These are phyloP conservation scores for Aspergillus chevalieri DNA, from an alignment of 2,329 filamentous ascomycete species.

Conservation along the genomic window DNA sequence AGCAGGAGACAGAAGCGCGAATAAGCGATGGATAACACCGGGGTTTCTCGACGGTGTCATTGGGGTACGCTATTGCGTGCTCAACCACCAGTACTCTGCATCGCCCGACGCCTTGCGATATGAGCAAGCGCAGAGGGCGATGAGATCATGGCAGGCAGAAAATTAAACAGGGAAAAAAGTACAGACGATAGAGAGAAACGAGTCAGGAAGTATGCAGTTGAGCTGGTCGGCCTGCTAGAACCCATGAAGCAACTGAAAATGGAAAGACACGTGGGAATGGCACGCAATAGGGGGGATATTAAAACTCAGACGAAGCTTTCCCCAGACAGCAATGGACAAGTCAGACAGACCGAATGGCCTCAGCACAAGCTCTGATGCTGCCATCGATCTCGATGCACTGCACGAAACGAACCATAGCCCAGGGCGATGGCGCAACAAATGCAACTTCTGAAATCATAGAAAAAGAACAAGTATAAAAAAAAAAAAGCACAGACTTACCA, in stretches of 20 bases:
- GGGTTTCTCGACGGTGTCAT: slow-evolving; percentile 25
- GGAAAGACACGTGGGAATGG: too few species aligned
- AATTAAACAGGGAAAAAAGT: slow-evolving; percentile 1
- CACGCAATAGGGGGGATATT: too few species aligned
- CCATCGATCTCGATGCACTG: too few species aligned
- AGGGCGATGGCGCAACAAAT: slow-evolving; percentile 29
- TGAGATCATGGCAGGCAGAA: not conserved
- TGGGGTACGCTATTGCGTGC: slow-evolving; percentile 32
- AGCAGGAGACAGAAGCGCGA: slow-evolving; percentile 7
- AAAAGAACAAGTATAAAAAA: not conserved
- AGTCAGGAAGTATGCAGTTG: not conserved
- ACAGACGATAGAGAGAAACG: not conserved
- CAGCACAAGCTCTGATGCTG: too few species aligned
- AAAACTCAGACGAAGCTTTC: too few species aligned
- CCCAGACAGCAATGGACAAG: too few species aligned
- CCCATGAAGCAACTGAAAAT: too few species aligned
- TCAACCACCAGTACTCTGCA: slow-evolving; percentile 12
- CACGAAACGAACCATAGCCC: slow-evolving; percentile 20
- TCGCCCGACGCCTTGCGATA: slow-evolving; percentile 4
- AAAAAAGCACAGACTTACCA: slow-evolving; percentile 27
- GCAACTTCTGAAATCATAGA: slow-evolving; percentile 22
- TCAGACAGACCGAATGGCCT: not conserved
- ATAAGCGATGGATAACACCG: slow-evolving; percentile 18
- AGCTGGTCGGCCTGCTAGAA: too few species aligned
- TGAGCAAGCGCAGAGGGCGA: not conserved